A percentile compares a stretch with the other conserved stretches of the same genome.
Evolutionary conservation across 73 alveolate species (phyloP).

Genomic region (Tetrahymena elliotti): DNA sequence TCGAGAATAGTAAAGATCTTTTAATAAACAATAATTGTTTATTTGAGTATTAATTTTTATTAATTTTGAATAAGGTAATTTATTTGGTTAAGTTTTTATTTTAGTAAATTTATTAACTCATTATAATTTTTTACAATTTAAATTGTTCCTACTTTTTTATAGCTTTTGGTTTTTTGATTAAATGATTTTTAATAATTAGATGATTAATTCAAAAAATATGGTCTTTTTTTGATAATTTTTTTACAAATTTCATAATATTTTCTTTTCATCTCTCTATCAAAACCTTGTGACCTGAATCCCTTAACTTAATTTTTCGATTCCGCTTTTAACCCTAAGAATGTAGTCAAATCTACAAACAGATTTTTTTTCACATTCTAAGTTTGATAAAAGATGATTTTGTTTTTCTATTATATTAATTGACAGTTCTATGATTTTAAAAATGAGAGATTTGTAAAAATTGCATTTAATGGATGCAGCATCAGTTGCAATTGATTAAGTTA

Average conservation of each 20-base stretch:
- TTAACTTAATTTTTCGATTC: not conserved
- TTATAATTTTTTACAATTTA: too few relatives aligned
- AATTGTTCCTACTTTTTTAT: too few relatives aligned
- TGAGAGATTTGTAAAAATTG: not conserved
- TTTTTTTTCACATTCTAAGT: not conserved
- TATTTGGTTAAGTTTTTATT: too few relatives aligned
- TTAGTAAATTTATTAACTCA: too few relatives aligned
- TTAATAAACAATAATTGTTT: too few relatives aligned
- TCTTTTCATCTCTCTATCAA: not conserved
- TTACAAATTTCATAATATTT: too few relatives aligned
- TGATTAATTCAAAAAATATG: not conserved
- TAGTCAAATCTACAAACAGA: not conserved
- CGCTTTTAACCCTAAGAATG: not conserved
- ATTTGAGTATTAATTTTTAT: too few relatives aligned
- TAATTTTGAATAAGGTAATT: too few relatives aligned
- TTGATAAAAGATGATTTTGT: not conserved
- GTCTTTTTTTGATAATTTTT: too few relatives aligned
- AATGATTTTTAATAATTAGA: too few relatives aligned
- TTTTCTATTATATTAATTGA: not conserved
- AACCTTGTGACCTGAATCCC: not conserved
- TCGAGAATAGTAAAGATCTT: too few relatives aligned
- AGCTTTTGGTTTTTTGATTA: too few relatives aligned
- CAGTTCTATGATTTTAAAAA: not conserved
- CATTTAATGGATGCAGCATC: not conserved
- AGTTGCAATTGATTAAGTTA: not conserved